Base-by-base conservation (phyloP, 768 basidiomycete species). In the Leccinellum luteum region DNA sequence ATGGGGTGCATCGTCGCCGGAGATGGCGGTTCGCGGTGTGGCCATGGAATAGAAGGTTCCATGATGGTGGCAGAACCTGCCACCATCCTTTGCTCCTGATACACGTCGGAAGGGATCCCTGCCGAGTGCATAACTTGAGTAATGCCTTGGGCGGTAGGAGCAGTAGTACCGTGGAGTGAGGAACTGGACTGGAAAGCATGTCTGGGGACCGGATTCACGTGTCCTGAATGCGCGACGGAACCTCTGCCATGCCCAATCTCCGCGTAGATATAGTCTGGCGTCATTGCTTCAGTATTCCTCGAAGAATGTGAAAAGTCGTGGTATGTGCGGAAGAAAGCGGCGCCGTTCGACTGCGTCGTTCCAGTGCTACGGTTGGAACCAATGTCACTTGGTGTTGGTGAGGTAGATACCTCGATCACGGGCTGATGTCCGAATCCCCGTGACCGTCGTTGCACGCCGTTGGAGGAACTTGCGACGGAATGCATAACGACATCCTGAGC, bases 171-270 rank as follows among this genome's bases (percentile, higher is more conserved):
- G 44, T 69, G 67, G 19, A 69, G 69, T 6, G 67, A 62, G 34
- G 53, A 19, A 13, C 63, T 31, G 8, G 71, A 32, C 15, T 62
- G 64, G 44, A 73, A 69, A 43, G 59, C 34, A 47, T 66, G 69
- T 55, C 69, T 67, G 14, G 63, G 59, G 12, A 68, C 38, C 31
- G 58, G 34, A 41, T 58, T 66, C 50, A 31, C 34, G 17, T 64
- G 63, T 55, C 58, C 63, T 27, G 60, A 57, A 43, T 59, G 66
- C 23, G 60, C 59, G 8, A 49, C 63, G 19, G 79, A 73, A 6
- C 86, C 87, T 28, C 86, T 79, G 4, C 87, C 87, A 65, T 89
- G 88, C 3, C 87, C 88, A 58, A 89, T 86, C 67, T 92, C 90
- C 6, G 89, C 87, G 60, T 80, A 89, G 62, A 86, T 79, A 51